Evolutionary conservation across 768 basidiomycete genomes (phyloP), one percentile per base, ranked within the genome.

Genomic region (Kwoniella botswanensis): DNA sequence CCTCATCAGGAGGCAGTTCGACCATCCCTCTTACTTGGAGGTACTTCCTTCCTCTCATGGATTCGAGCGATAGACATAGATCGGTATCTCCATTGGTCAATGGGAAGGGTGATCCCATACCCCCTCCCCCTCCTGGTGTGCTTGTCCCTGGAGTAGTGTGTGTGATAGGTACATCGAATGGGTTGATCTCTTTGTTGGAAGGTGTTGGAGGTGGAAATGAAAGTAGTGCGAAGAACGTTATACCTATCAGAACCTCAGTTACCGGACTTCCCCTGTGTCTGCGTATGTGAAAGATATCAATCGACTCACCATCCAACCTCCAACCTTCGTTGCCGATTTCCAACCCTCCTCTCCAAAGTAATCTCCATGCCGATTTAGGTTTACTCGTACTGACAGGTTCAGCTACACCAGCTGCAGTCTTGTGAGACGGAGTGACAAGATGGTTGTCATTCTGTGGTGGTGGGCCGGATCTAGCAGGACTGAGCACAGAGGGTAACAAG

Each of bases 61-160:
- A 79, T 68, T 83, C 82, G 13, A 83, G 74, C 17, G 81, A 81
- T 1, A 83, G 72, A 64, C 82, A 83, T 0, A 83, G 70, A 72
- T 83, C 82, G 2, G 80, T 81, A 63, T 81, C 80, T 4, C 70
- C 71, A 15, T 44, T 54, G 18, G 74, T 63, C 2, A 78, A 57
- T 2, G 76, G 61, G 60, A 82, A 81, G 15, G 80, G 78, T 4
- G 77, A 76, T n/a, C 68, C 68, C 4, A 53, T 15, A 43, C 59
- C 59, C 5, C 21, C 15, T 59, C 17, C 29, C 13, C 59, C 59
- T 61, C 15, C 26, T 56, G 41, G 59, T 10, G 63, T 64, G 18
- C 17, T 26, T n/a, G 59, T 44, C 26, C 52, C 46, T 22, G 63
- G 46, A 24, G 44, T 63, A 13, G 13, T 53, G 43, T 69, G 65